Percentiles rank a stretch among this genome's conserved stretches.
Evolutionary conservation across 108 stramenopile species (phyloP).

Genomic region (Cylindrotheca closterium): DNA sequence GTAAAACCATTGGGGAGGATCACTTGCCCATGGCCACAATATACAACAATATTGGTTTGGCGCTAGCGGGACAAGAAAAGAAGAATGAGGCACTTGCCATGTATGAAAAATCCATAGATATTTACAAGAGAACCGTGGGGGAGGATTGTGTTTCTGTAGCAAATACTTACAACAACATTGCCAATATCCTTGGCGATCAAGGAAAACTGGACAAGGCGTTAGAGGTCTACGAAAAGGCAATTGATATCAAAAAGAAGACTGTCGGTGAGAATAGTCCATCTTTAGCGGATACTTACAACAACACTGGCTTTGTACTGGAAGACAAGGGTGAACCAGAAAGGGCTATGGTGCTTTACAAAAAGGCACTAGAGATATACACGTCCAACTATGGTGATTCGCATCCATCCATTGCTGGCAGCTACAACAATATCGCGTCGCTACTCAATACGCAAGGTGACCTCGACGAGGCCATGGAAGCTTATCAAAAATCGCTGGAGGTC

Average conservation of each 20-base stretch:
- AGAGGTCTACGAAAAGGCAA: background rate
- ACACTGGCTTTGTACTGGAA: background rate
- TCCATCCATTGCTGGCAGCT: conserved; percentile 40
- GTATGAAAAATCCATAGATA: background rate
- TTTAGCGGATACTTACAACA: background rate
- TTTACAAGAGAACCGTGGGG: background rate
- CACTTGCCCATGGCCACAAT: background rate
- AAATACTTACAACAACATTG: background rate
- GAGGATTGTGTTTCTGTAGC: background rate
- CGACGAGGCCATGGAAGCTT: conserved; percentile 26
- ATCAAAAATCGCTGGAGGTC: conserved; percentile 17
- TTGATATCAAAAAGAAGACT: background rate
- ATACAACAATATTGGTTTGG: background rate
- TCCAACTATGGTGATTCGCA: conserved; percentile 17
- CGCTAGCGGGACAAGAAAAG: background rate
- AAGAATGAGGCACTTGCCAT: background rate
- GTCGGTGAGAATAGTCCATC: background rate
- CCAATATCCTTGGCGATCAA: background rate
- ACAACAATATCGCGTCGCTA: conserved; percentile 48
- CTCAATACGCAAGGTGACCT: conserved; percentile 19
- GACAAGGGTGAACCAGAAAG: background rate
- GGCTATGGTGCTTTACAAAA: conserved; percentile 42
- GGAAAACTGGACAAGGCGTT: background rate
- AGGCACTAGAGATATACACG: conserved; percentile 32
- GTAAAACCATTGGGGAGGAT: background rate